Evolutionary conservation across 768 basidiomycete genomes (phyloP), one percentile per base, ranked within the genome.

Genomic region (Lactifluus hygrophoroides): DNA sequence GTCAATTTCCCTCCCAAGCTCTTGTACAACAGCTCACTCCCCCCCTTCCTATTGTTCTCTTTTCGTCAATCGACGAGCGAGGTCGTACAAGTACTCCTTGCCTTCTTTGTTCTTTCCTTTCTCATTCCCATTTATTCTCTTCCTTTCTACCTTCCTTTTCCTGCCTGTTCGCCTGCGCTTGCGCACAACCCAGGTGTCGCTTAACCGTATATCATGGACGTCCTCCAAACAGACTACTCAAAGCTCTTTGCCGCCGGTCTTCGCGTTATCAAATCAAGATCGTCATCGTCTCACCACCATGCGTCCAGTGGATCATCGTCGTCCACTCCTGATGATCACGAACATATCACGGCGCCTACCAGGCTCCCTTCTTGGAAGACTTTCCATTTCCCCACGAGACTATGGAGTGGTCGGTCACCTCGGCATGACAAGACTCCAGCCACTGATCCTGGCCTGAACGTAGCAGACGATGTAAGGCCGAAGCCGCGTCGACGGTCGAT

Each of bases 221-320:
- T 42, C n/a, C 45, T 63, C 19, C 40, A 55, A 46, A 38, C 61
- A 32, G 51, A 62, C 48, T 64, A 64, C 43, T 64, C 62, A 6
- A 56, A 62, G 21, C 60, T 64, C 35, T 61, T 64, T 35, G 38
- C 62, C 17, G 54, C 62, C 13, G 62, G 62, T 16, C 54, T 64
- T 21, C 60, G 60, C 27, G 60, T 54, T 19, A 62, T 62, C 47
- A 32, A 47, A 30, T 49, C 60, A 28, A 44, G 48, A 30, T 21
- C 57, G 4, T 50, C 51, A 8, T 8, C 32, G n/a, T n/a, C n/a
- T n/a, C n/a, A n/a, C 45, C 19, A 38, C 11, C 45, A 10, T 8
- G 5, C 13, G 27, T n/a, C 32, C 10, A 16, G 17, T 40, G 30
- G 45, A 17, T 43, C 59, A 45, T 35, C 37, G 1, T 42, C 19